Evolutionary conservation across 129 eudicot species (phyloP).

Genomic region (Flaveria robusta): DNA sequence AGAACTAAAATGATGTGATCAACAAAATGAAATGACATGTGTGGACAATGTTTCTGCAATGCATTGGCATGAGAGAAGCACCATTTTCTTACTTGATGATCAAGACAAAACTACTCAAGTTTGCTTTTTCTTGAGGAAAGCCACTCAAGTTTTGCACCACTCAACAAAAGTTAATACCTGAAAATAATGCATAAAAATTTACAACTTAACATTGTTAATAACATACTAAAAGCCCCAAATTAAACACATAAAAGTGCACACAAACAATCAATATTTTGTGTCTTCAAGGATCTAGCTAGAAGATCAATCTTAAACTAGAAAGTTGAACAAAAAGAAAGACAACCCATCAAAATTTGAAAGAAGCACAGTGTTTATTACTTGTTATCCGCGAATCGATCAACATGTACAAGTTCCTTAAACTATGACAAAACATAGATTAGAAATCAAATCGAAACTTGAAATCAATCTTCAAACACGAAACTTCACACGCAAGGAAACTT

Average conservation of each 20-base stretch:
- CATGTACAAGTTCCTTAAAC: slow-evolving; percentile 13
- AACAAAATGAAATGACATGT: slow-evolving; percentile 30
- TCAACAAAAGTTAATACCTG: slow-evolving; percentile 39
- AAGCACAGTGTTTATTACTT: slow-evolving; percentile 16
- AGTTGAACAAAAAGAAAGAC: slow-evolving; percentile 1
- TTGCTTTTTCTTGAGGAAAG: slow-evolving; percentile 57
- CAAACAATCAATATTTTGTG: slow-evolving; percentile 22
- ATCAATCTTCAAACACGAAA: neutral
- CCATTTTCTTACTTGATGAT: slow-evolving; percentile 46
- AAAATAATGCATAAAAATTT: slow-evolving; percentile 27
- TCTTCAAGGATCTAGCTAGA: slow-evolving; percentile 13
- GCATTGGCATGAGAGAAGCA: slow-evolving; percentile 36
- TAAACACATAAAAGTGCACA: slow-evolving; percentile 19
- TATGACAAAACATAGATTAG: slow-evolving; percentile 4
- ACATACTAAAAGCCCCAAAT: slow-evolving; percentile 13
- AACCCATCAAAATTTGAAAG: neutral
- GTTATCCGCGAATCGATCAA: slow-evolving; percentile 2
- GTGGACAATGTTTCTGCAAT: slow-evolving; percentile 39
- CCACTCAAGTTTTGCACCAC: slow-evolving; percentile 55
- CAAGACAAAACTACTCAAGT: slow-evolving; percentile 64
- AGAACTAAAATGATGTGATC: slow-evolving; percentile 30
- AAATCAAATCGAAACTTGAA: neutral
- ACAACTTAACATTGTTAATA: slow-evolving; percentile 24
- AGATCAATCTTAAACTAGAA: neutral
- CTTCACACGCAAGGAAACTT: neutral